phyloP scores from a whole-genome alignment of 495 filamentous ascomycete genomes.

The Penicillium longicatenatum region DNA sequence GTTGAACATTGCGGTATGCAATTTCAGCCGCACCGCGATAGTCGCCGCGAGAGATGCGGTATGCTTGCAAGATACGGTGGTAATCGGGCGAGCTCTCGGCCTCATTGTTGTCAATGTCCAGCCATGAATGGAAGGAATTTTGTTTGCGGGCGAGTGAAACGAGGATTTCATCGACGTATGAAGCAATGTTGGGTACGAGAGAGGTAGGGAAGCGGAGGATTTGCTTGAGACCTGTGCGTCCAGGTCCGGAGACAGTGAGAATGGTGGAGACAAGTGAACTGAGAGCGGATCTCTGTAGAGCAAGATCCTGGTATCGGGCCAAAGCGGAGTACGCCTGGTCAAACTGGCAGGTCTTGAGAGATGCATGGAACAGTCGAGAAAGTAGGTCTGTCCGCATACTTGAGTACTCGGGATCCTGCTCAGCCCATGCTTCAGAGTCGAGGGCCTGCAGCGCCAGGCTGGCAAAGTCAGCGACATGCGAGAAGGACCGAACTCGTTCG shows the following conservation, averaged over 20 bases:
- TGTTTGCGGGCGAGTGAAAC: conserved; percentile 50
- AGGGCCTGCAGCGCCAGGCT: conserved; percentile 72
- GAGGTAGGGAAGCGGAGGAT: conserved; percentile 68
- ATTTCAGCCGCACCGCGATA: conserved; percentile 86
- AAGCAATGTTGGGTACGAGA: conserved; percentile 69
- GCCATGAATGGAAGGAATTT: conserved; percentile 35
- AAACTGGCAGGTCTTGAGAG: conserved; percentile 73
- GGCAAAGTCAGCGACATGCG: conserved; percentile 83
- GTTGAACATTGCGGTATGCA: conserved; percentile 65
- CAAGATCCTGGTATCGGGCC: conserved; percentile 65
- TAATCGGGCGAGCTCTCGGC: conserved; percentile 50
- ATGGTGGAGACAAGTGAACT: conserved; percentile 72
- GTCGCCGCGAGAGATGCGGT: conserved; percentile 79
- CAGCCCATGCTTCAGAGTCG: conserved; percentile 41
- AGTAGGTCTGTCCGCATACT: conserved; percentile 65
- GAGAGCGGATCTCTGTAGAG: conserved; percentile 63
- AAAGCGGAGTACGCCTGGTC: conserved; percentile 82
- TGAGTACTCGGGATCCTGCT: conserved; percentile 42
- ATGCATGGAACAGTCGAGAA: conserved; percentile 78
- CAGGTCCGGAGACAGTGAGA: conserved; percentile 64
- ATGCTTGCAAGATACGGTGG: conserved; percentile 84
- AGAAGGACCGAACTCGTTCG: conserved; percentile 71
- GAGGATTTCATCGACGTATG: conserved; percentile 76
- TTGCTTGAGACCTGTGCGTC: conserved; percentile 50
- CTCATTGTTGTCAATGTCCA: conserved; percentile 36